Evolutionary conservation across 257 asterid genomes (phyloP).

Genomic region (Jacaranda mimosifolia): DNA sequence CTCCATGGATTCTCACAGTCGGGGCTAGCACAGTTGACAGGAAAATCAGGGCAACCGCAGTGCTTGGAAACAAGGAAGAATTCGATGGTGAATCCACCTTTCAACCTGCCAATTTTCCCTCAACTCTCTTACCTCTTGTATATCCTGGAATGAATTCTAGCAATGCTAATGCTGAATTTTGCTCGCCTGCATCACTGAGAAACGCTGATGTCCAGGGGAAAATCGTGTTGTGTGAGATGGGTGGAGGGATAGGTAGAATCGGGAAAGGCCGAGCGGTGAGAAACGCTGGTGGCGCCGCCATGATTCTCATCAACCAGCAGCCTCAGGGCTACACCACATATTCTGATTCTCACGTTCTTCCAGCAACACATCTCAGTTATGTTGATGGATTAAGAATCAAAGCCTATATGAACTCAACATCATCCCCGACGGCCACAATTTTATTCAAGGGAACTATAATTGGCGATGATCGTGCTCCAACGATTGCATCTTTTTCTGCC

Average conservation of each 20-base stretch:
- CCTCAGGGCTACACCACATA: constrained; percentile 26
- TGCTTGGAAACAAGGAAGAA: constrained; percentile 37
- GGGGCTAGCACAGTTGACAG: constrained; percentile 49
- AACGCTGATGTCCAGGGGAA: constrained; percentile 46
- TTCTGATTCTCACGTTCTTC: constrained; percentile 36
- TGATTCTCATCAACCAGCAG: constrained; percentile 43
- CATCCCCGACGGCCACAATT: constrained; percentile 37
- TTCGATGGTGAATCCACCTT: constrained; percentile 41
- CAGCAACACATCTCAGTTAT: constrained; percentile 42
- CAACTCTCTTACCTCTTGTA: constrained; percentile 31
- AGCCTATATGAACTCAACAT: constrained; percentile 35
- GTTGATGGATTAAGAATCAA: constrained; percentile 34
- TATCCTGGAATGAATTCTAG: constrained; percentile 12
- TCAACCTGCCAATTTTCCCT: constrained; percentile 36
- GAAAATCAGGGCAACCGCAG: constrained; percentile 35
- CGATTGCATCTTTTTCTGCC: constrained; percentile 28
- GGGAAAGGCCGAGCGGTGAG: constrained; percentile 46
- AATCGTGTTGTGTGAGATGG: constrained; percentile 50
- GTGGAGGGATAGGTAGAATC: neutral
- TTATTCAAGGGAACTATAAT: constrained; percentile 44
- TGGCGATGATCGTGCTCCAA: constrained; percentile 39
- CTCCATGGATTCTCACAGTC: constrained; percentile 54
- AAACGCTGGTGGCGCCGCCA: constrained; percentile 46
- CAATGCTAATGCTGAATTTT: neutral
- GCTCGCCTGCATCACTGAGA: constrained; percentile 9